Conservation (phyloP, 495 filamentous ascomycete genomes). For the Lasiosphaeria hispida region DNA sequence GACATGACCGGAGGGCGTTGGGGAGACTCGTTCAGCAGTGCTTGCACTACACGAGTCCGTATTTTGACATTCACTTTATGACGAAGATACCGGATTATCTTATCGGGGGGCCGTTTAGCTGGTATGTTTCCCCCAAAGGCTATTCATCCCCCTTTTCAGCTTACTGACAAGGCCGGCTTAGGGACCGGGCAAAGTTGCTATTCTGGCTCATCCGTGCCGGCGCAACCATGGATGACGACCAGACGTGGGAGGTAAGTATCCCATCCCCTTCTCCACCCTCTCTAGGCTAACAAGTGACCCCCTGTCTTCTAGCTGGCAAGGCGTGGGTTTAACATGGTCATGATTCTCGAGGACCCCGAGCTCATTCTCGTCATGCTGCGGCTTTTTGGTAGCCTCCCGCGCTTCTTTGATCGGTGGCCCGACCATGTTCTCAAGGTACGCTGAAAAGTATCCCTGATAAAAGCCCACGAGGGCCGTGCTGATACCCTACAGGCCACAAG, state of each 20-base stretch:
- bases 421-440: no score
- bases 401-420: conserved; percentile 5
- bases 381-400: conserved; percentile 3
- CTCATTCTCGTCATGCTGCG: conserved; percentile 7
- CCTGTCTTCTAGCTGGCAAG: conserved; percentile 8
- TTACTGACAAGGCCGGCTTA: background rate
- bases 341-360: background rate
- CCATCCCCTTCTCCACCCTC: background rate
- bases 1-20: no score
- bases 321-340: conserved; percentile 20
- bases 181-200: conserved; percentile 28
- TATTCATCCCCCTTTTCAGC: no score
- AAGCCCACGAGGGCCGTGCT: no score
- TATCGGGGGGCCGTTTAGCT: conserved; percentile 16
- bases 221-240: conserved; percentile 14
- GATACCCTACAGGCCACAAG: no score
- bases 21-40: no score
- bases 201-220: conserved; percentile 41
- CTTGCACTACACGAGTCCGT: no score
- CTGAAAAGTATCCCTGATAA: no score
- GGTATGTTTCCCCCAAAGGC: no score
- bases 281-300: background rate
- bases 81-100: no score
- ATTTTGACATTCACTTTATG: no score
- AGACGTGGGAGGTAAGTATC: conserved; percentile 37